Base-by-base conservation (phyloP, 228 moss, liverwort and hornwort species). In the Sphagnum fallax region DNA sequence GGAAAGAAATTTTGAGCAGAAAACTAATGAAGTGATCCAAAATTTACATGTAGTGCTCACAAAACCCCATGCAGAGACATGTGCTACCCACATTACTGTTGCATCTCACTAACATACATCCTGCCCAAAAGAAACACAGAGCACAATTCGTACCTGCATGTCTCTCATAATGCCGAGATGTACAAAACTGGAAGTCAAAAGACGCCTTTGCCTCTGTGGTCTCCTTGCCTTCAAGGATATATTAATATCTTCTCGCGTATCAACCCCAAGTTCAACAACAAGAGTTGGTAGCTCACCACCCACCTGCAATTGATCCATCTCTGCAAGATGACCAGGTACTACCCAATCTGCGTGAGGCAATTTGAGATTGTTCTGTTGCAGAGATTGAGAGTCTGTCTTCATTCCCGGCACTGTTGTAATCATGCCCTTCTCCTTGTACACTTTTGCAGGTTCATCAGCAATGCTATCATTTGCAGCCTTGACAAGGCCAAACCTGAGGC, bases 211-310 rank as follows among this genome's bases (percentile, higher is more conserved):
- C 13, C 65, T 78, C 73, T 49, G 70, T 60, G 4, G 47, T 13
- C 64, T 61, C 71, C 47, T 74, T 61, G n/a, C 62, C 4, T 16
- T 66, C 60, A 10, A 52, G 66, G 67, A 64, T 4, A 48, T 61
- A 64, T 66, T 65, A 16, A 60, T 59, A 52, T 61, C 60, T 62
- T 63, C 76, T 4, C 32, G 6, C 57, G 53, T 69, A 67, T 52
- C 16, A 60, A 53, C 70, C 51, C 74, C 68, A 72, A 81, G 72
- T 71, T 79, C 85, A 65, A 81, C 81, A 67, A 79, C 81, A 62
- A 82, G 66, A 69, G 70, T 71, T 51, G 72, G 69, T 49, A 16
- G 58, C 4, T 65, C 60, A 49, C 67, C 67, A 60, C 13, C 14
- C n/a, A 16, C 10, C 58, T 64, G 69, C 5, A 47, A 10, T 12